phyloP scores from a whole-genome alignment of 2,329 filamentous ascomycete genomes.

The Aspergillus aculeatus region DNA sequence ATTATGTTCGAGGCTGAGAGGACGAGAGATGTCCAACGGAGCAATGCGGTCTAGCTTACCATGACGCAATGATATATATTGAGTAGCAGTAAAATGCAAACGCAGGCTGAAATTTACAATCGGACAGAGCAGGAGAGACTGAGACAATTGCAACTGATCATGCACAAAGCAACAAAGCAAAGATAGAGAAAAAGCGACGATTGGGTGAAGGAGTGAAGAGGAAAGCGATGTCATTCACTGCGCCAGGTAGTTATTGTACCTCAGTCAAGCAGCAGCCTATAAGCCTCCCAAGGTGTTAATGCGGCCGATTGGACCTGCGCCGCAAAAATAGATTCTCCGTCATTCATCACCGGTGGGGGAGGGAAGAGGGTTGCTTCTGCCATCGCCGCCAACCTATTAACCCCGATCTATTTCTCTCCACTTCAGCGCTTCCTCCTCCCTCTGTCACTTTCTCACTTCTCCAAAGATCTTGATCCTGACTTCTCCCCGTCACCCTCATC shows the following conservation, averaged over 20 bases:
- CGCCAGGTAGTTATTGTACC: neutral
- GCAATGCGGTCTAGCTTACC: slow-evolving; percentile 21
- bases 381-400: slow-evolving; percentile 13
- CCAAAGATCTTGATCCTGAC: neutral
- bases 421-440: slow-evolving; percentile 15
- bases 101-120: neutral
- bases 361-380: slow-evolving; percentile 29
- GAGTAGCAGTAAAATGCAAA: neutral
- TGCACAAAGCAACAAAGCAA: neutral
- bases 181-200: neutral
- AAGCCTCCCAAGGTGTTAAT: neutral
- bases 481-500: neutral
- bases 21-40: neutral
- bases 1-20: neutral
- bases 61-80: slow-evolving; percentile 24
- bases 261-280: slow-evolving; percentile 3
- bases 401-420: slow-evolving; percentile 16
- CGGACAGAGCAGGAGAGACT: neutral
- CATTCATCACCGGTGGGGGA: slow-evolving; percentile 32
- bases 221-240: slow-evolving; percentile 3
- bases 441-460: slow-evolving; percentile 4
- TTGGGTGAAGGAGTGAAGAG: neutral
- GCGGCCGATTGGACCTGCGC: slow-evolving; percentile 19
- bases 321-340: slow-evolving; percentile 43
- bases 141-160: neutral